These are phyloP conservation scores for Corallochytrium limacisporum DNA, from an alignment of 78 protist species.

Conservation along the genomic window DNA sequence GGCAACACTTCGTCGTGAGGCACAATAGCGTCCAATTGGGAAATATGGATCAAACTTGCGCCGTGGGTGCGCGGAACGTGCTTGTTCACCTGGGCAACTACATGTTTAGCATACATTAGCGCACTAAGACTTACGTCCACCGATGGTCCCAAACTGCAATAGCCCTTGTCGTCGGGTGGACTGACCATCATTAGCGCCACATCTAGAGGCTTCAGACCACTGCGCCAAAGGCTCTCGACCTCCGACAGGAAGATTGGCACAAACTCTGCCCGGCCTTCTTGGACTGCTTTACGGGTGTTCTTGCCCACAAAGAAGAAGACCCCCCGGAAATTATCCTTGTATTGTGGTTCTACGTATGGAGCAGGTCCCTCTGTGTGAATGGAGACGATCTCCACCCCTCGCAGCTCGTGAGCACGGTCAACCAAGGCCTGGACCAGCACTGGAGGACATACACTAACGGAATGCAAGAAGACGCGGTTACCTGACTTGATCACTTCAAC, in stretches of 20 bases:
- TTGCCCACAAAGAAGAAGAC: not conserved
- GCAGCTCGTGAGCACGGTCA: too few species aligned
- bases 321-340: not conserved
- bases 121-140: not conserved
- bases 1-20: not conserved
- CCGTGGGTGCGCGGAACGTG: slow-evolving; percentile 33
- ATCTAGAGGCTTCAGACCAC: not conserved
- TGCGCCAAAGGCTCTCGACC: slow-evolving; percentile 4
- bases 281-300: not conserved
- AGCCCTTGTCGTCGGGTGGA: slow-evolving; percentile 33
- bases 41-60: slow-evolving; percentile 5
- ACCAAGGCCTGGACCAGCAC: too few species aligned
- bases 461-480: too few species aligned
- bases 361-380: slow-evolving; percentile 7
- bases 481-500: too few species aligned
- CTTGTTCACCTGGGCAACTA: slow-evolving; percentile 23
- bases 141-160: slow-evolving; percentile 11
- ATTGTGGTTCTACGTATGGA: not conserved
- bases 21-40: not conserved
- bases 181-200: slow-evolving; percentile 2
- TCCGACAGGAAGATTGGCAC: slow-evolving; percentile 18
- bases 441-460: too few species aligned
- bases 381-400: too few species aligned
- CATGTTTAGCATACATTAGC: not conserved
- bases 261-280: not conserved